A percentile compares a stretch with the other conserved stretches of the same genome.
phyloP scores from a whole-genome alignment of 306 rosid genomes.

The Trifolium dubium region DNA sequence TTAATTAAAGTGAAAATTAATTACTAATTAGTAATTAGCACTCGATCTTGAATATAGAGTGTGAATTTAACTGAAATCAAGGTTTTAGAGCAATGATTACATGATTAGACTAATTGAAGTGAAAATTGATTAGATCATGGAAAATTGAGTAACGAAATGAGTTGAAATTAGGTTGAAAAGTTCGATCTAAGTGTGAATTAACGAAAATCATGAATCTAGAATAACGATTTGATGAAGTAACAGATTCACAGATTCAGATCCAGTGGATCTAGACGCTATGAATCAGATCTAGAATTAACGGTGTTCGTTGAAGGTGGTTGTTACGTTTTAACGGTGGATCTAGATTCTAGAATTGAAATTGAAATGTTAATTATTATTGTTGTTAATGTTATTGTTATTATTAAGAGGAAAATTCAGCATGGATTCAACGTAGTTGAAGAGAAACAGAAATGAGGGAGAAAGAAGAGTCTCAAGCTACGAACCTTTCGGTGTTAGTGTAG shows the following conservation, averaged over 20 bases:
- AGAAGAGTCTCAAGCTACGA: conserved; percentile 32
- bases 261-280: conserved; percentile 43
- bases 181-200: background rate
- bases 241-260: conserved; percentile 46
- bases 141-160: background rate
- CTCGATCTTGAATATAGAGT: conserved; percentile 2
- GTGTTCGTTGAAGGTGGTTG: background rate
- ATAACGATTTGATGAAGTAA: background rate
- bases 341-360: background rate
- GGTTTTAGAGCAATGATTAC: background rate
- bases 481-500: conserved; percentile 41
- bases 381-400: background rate
- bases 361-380: background rate
- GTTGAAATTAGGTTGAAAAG: background rate
- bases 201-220: background rate
- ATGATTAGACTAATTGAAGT: background rate
- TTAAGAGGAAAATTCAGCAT: background rate
- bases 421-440: background rate
- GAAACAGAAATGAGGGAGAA: conserved; percentile 1
- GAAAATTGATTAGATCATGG: background rate
- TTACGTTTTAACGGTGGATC: conserved; percentile 34
- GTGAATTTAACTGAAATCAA: background rate
- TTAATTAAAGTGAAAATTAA: background rate
- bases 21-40: background rate
- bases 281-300: conserved; percentile 46